phyloP scores from a whole-genome alignment of 176 grass and related monocot genomes.

The Musa beccarii region DNA sequence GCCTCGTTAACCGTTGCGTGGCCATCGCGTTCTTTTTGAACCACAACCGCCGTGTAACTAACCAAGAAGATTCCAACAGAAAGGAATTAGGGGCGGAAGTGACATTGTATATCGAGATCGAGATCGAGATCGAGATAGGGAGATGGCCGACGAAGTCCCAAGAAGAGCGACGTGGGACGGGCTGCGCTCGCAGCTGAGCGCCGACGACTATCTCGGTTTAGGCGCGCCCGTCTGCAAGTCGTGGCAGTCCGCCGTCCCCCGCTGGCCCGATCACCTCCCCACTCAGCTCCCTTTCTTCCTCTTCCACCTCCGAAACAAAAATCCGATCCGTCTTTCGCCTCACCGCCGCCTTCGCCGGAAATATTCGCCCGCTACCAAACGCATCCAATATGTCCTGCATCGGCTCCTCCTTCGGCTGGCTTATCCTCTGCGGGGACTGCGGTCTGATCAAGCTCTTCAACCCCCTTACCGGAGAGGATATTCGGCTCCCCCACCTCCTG shows the following conservation, averaged over 20 bases:
- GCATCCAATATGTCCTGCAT: conserved; percentile 2
- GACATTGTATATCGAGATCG: no score
- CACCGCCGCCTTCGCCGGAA: conserved; percentile 8
- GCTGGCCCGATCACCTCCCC: conserved; percentile 23
- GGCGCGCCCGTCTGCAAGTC: conserved; percentile 21
- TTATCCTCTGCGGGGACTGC: conserved; percentile 6
- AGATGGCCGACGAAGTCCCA: no score
- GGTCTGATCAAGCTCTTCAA: conserved; percentile 23
- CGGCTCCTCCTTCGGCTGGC: conserved; percentile 28
- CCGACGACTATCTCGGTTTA: conserved; percentile 28
- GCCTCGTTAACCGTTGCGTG: no score
- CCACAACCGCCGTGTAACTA: no score
- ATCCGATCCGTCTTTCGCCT: not conserved
- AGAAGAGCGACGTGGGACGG: no score
- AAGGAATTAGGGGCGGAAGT: no score
- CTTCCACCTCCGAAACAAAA: not conserved
- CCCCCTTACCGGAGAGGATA: not conserved
- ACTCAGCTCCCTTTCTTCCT: conserved; percentile 30
- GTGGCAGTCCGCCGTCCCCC: conserved; percentile 18
- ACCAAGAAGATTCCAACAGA: no score
- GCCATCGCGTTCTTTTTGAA: no score
- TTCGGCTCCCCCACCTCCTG: no score
- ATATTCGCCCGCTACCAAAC: conserved; percentile 1
- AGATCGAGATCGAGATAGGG: no score
- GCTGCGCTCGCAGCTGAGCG: no score